A percentile compares a stretch with the other conserved stretches of the same genome.
Evolutionary conservation across 2,329 filamentous ascomycete species (phyloP).

Genomic region (Pseudonectria foliicola): DNA sequence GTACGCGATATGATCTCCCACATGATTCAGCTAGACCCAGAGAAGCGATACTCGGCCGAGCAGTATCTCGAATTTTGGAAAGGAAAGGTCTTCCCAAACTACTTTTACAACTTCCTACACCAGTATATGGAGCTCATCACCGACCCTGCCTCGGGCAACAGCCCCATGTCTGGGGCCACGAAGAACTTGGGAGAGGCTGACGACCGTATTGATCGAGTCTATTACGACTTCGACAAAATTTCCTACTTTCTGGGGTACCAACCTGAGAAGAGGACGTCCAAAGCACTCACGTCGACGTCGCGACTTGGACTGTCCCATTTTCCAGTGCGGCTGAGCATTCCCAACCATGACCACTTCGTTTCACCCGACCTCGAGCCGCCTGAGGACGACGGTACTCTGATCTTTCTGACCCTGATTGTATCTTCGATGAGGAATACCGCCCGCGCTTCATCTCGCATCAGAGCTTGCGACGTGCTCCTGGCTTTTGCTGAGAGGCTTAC

Average conservation of each 20-base stretch:
- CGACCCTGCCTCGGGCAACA: conserved; percentile 75
- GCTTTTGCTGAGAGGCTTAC: conserved; percentile 88
- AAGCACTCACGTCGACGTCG: conserved; percentile 20
- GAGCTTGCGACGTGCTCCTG: conserved; percentile 84
- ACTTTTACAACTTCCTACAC: conserved; percentile 96
- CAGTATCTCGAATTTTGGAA: conserved; percentile 92
- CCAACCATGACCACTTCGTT: conserved; percentile 70
- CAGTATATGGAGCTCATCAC: conserved; percentile 97
- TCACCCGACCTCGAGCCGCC: conserved; percentile 53
- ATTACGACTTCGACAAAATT: conserved; percentile 94
- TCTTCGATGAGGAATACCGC: conserved; percentile 86
- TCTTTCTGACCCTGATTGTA: conserved; percentile 84
- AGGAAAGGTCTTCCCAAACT: conserved; percentile 84
- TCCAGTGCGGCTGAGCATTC: conserved; percentile 78
- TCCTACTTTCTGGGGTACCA: conserved; percentile 84
- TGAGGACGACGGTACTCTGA: conserved; percentile 80
- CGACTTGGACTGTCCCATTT: conserved; percentile 57
- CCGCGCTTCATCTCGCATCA: conserved; percentile 75
- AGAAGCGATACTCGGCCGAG: conserved; percentile 85
- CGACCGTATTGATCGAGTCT: conserved; percentile 88
- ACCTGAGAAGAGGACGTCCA: conserved; percentile 35
- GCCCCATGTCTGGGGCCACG: conserved; percentile 56
- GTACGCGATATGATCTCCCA: conserved; percentile 84
- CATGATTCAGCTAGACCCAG: conserved; percentile 93
- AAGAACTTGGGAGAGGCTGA: conserved; percentile 81